Evolutionary conservation across 2,329 filamentous ascomycete species (phyloP), one percentile per base, ranked within the genome.

Genomic region (Phaeosphaeria sp.): DNA sequence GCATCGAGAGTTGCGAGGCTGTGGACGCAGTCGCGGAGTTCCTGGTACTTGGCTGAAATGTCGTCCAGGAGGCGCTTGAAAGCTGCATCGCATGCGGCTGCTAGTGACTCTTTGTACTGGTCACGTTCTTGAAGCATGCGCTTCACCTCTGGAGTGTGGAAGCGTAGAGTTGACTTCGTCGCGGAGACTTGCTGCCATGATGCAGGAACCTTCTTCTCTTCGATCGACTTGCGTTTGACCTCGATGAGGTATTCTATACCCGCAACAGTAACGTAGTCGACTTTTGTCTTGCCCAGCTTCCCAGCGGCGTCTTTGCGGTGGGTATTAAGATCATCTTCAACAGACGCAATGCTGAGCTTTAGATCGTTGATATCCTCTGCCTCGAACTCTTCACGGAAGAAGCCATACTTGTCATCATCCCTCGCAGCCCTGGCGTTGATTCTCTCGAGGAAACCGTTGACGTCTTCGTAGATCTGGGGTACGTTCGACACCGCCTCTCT

Each of bases 211-310:
- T 89, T 87, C 74, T 93, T 95, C 59, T 97, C 84, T 53, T 92
- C 87, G 0, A 65, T 64, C 24, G 73, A 69, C 1, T 84, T 84
- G 76, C 96, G 97, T 65, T 91, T 85, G 6, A 99, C 90, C 78
- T 98, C 95, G 68, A 99, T 91, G 20, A 99, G 86, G 73, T 92
- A 99, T 74, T 98, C 95, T 66, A 98, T 96, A 7, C 93, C 93
- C 1, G 92, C 86, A 7, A 95, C 91, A 0, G 92, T 95, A 24
- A 88, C 87, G 72, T 97, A 99, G 5, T 89, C 83, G 21, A 95
- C 86, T 46, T 87, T 86, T 2, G 81, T 90, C 73, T 88, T 90
- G 60, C 88, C 88, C 18, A 99, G 81, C 57, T 88, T 90, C 45
- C 86, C 81, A 1, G 90, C 91, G 2, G 92, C 92, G 13, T 84